phyloP scores from a whole-genome alignment of 345 rosid species.

The Erysimum cheiranthoides region DNA sequence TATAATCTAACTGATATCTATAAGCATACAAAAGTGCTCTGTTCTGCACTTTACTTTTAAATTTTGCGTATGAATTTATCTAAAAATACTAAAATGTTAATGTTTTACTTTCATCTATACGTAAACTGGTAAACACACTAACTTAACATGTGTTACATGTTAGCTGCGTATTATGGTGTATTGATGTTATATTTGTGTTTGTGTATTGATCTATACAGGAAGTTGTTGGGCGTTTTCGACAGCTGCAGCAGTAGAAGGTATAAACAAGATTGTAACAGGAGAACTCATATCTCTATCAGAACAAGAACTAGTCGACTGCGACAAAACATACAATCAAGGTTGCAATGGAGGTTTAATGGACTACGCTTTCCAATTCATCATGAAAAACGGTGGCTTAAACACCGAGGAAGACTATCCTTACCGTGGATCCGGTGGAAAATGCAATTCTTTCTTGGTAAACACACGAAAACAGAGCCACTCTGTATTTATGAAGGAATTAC shows the following conservation, averaged over 20 bases:
- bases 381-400: slow-evolving; percentile 82
- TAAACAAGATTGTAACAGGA: slow-evolving; percentile 88
- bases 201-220: slow-evolving; percentile 53
- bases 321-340: slow-evolving; percentile 66
- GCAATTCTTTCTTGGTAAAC: slow-evolving; percentile 61
- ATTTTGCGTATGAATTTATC: too few relatives aligned
- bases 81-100: too few relatives aligned
- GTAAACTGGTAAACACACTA: neutral
- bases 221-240: slow-evolving; percentile 99
- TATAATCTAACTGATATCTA: neutral
- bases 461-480: slow-evolving; percentile 30
- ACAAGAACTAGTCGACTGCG: slow-evolving; percentile 96
- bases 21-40: too few relatives aligned
- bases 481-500: neutral
- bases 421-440: slow-evolving; percentile 54
- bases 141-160: neutral
- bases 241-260: slow-evolving; percentile 82
- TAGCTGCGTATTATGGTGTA: neutral
- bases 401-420: slow-evolving; percentile 83
- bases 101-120: too few relatives aligned
- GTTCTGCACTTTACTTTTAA: too few relatives aligned
- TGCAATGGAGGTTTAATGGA: slow-evolving; percentile 98
- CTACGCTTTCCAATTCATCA: slow-evolving; percentile 90
- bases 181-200: neutral
- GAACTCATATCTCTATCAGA: slow-evolving; percentile 75